A percentile compares a stretch with the other conserved stretches of the same genome.
These are phyloP conservation scores for Clarireedia hainanense DNA, from an alignment of 2,329 filamentous ascomycete species.

Conservation along the genomic window DNA sequence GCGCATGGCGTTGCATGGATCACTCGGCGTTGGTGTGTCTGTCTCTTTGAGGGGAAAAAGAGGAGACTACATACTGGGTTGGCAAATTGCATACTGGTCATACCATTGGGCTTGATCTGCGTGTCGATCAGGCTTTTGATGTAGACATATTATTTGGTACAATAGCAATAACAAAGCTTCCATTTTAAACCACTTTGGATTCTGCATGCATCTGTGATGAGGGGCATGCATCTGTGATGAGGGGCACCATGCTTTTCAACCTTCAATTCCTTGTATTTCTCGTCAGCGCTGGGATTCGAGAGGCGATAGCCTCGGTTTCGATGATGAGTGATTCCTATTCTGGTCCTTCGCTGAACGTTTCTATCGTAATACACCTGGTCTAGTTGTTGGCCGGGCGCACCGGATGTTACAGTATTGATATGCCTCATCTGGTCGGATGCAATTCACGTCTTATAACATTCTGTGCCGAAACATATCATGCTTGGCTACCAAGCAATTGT, in stretches of 20 bases:
- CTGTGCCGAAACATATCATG: too few relatives aligned
- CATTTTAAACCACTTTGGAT: not conserved
- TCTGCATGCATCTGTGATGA: not conserved
- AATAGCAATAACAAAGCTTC: not conserved
- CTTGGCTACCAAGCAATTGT: not conserved
- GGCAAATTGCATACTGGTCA: not conserved
- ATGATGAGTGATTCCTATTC: too few relatives aligned
- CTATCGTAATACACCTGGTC: too few relatives aligned
- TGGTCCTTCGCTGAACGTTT: too few relatives aligned
- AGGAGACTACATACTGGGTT: not conserved
- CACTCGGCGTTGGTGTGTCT: constrained; percentile 5
- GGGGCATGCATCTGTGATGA: not conserved
- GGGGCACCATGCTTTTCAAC: too few relatives aligned
- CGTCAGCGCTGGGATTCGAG: too few relatives aligned
- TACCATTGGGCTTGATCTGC: not conserved
- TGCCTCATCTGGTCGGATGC: too few relatives aligned
- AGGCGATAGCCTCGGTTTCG: too few relatives aligned
- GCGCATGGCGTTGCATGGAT: constrained; percentile 10
- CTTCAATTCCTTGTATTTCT: too few relatives aligned
- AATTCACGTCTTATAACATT: too few relatives aligned
- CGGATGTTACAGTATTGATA: too few relatives aligned
- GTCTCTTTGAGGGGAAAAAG: not conserved
- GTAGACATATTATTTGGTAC: not conserved
- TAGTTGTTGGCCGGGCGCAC: too few relatives aligned
- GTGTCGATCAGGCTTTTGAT: not conserved